A percentile compares a stretch with the other conserved stretches of the same genome.
Conservation (phyloP, 441 rosid genomes). For the Aquilaria agallochum region DNA sequence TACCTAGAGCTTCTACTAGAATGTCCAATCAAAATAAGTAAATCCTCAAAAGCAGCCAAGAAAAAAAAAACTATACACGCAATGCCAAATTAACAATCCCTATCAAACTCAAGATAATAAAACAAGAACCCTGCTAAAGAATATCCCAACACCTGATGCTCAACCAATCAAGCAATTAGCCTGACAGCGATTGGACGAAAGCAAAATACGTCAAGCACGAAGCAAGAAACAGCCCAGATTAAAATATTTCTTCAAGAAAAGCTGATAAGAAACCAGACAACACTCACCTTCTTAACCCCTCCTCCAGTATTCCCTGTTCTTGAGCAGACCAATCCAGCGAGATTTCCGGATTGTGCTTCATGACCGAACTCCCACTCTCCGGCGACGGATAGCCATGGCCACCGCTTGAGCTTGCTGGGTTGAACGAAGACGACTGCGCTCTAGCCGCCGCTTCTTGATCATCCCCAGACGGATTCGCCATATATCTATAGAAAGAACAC, state of each 20-base stretch:
- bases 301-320: conserved; percentile 57
- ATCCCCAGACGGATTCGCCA: conserved; percentile 57
- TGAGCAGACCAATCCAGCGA: conserved; percentile 52
- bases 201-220: background rate
- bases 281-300: conserved; percentile 45
- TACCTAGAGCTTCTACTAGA: too few species aligned
- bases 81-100: too few species aligned
- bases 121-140: too few species aligned
- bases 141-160: too few species aligned
- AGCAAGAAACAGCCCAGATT: background rate
- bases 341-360: conserved; percentile 60
- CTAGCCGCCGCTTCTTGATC: conserved; percentile 39
- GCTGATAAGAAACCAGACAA: background rate
- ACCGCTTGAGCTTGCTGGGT: conserved; percentile 19
- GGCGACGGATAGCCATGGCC: conserved; percentile 22
- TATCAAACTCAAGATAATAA: too few species aligned
- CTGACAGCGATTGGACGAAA: too few species aligned
- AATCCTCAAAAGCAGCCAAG: too few species aligned
- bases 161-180: too few species aligned
- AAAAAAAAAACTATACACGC: too few species aligned
- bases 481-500: conserved; percentile 7
- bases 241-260: background rate
- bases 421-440: conserved; percentile 32
- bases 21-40: too few species aligned
- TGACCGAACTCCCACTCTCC: conserved; percentile 23